Percentiles rank a stretch among this genome's conserved stretches.
Conservation (phyloP, 2,329 filamentous ascomycete species). For the Aureobasidium mangrovei region DNA sequence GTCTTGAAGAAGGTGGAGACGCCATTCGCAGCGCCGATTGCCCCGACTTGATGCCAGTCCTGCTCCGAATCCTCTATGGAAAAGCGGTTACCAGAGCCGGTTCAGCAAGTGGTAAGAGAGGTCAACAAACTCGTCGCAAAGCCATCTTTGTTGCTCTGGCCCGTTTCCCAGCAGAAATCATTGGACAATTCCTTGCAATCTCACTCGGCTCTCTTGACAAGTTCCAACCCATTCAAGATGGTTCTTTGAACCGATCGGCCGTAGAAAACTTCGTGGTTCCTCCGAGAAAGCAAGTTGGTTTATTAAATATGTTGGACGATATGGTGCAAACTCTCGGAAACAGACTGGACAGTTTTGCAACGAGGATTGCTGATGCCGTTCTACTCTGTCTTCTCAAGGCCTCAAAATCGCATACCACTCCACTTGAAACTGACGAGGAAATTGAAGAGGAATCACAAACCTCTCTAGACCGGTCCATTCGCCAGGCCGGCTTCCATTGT, state of each 20-base stretch:
- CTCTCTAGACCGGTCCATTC: slow-evolving; percentile 57
- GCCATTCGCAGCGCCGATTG: slow-evolving; percentile 67
- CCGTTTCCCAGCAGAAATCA: slow-evolving; percentile 63
- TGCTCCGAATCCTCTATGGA: slow-evolving; percentile 82
- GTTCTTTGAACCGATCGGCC: neutral
- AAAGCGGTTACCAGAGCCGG: slow-evolving; percentile 77
- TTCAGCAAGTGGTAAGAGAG: slow-evolving; percentile 65
- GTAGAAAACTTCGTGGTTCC: slow-evolving; percentile 10
- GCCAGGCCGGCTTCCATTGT: slow-evolving; percentile 72
- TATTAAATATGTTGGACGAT: slow-evolving; percentile 83
- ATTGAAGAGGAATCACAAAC: slow-evolving; percentile 27
- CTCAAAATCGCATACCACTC: slow-evolving; percentile 42
- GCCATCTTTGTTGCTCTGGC: slow-evolving; percentile 68
- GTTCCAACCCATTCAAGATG: neutral
- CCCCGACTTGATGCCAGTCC: slow-evolving; percentile 66
- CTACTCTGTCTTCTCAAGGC: slow-evolving; percentile 72
- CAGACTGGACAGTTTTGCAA: slow-evolving; percentile 59
- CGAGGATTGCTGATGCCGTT: slow-evolving; percentile 63
- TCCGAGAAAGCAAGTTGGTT: slow-evolving; percentile 70
- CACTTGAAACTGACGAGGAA: slow-evolving; percentile 27
- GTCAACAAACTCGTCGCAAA: slow-evolving; percentile 69
- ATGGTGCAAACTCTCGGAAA: slow-evolving; percentile 77
- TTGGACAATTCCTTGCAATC: slow-evolving; percentile 75
- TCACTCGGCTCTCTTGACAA: slow-evolving; percentile 53
- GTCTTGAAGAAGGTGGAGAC: slow-evolving; percentile 51